Evolutionary conservation across 306 rosid species (phyloP).

Genomic region (Malus orientalis): DNA sequence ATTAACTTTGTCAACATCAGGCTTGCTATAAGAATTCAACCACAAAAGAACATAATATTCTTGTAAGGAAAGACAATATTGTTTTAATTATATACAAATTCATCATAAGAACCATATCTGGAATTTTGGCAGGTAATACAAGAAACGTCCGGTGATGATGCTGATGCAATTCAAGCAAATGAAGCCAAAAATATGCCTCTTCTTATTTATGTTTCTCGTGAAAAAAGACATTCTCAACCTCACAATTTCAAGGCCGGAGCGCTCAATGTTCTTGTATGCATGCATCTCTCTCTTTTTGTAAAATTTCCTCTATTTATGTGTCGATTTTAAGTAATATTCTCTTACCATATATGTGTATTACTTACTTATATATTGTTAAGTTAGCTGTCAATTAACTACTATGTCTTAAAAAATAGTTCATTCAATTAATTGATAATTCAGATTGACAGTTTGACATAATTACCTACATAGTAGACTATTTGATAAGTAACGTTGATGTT

Average conservation of each 20-base stretch:
- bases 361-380: neutral
- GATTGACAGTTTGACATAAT: neutral
- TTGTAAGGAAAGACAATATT: too few species aligned
- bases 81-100: too few species aligned
- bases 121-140: constrained; percentile 15
- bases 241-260: constrained; percentile 88
- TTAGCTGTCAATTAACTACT: neutral
- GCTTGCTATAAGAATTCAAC: too few species aligned
- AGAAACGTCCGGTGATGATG: neutral
- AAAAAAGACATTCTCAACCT: constrained; percentile 36
- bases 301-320: too few species aligned
- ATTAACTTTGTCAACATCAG: too few species aligned
- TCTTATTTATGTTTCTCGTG: constrained; percentile 59
- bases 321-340: neutral
- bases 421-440: neutral
- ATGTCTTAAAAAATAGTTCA: neutral
- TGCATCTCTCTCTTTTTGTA: neutral
- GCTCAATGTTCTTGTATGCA: constrained; percentile 50
- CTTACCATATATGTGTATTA: neutral
- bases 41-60: too few species aligned
- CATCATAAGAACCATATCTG: neutral
- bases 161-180: neutral
- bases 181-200: constrained; percentile 24
- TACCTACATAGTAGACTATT: neutral
- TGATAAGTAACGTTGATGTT: neutral